Evolutionary conservation across 306 rosid species (phyloP).

Genomic region (Fragaria iinumae): DNA sequence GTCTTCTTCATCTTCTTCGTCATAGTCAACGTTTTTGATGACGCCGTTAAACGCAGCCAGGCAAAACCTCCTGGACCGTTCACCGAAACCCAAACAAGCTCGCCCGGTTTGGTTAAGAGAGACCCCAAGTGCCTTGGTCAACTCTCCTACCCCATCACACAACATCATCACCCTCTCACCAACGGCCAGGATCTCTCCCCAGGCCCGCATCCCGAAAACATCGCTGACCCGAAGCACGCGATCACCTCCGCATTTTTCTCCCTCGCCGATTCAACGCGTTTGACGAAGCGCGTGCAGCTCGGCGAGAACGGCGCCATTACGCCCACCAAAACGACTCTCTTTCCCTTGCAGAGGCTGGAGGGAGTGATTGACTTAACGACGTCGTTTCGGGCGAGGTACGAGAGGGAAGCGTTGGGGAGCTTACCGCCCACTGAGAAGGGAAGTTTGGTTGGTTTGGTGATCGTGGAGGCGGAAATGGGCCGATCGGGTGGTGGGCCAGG

Average conservation of each 20-base stretch:
- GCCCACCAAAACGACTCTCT: slow-evolving; percentile 16
- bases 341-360: slow-evolving; percentile 26
- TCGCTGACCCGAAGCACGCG: slow-evolving; percentile 26
- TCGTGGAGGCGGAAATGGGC: slow-evolving; percentile 1
- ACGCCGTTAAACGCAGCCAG: slow-evolving; percentile 22
- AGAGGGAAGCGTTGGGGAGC: slow-evolving; percentile 20
- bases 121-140: slow-evolving; percentile 13
- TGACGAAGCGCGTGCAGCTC: slow-evolving; percentile 15
- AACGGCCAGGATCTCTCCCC: slow-evolving; percentile 24
- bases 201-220: slow-evolving; percentile 26
- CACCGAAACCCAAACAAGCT: slow-evolving; percentile 2
- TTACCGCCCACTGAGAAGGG: slow-evolving; percentile 8
- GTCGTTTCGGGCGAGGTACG: slow-evolving; percentile 16
- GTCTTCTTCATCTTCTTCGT: neutral
- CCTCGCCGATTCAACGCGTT: slow-evolving; percentile 6
- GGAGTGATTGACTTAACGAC: slow-evolving; percentile 11
- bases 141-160: slow-evolving; percentile 24
- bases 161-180: slow-evolving; percentile 18
- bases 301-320: slow-evolving; percentile 26
- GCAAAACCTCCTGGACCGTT: slow-evolving; percentile 23
- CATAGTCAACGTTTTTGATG: slow-evolving; percentile 18
- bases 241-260: slow-evolving; percentile 17
- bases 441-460: neutral
- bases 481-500: slow-evolving; percentile 26
- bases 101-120: neutral